Evolutionary conservation across 1,284 basidiomycete genomes (phyloP).

Genomic region (Rhodotorula sp.): DNA sequence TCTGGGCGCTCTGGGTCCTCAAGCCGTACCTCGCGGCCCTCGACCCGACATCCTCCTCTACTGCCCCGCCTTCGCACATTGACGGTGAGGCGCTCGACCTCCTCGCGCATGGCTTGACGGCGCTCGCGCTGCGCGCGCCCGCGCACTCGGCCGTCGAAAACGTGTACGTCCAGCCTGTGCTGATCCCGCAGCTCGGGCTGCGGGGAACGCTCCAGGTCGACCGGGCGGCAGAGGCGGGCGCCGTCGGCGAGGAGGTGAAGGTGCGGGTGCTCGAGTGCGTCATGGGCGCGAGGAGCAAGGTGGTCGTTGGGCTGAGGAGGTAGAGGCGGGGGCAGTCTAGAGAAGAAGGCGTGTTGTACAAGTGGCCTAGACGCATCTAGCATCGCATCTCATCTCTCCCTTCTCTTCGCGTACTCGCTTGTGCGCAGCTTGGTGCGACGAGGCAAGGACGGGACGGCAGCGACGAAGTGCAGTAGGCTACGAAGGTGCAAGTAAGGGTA

Average conservation of each 20-base stretch:
- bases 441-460: too few relatives aligned
- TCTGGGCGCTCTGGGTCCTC: constrained; percentile 40
- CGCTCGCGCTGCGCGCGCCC: constrained; percentile 24
- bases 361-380: background rate
- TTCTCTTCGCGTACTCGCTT: too few relatives aligned
- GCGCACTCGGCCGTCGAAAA: constrained; percentile 16
- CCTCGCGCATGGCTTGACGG: constrained; percentile 22
- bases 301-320: constrained; percentile 14
- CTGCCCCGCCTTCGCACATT: background rate
- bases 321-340: too few relatives aligned
- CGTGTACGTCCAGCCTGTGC: constrained; percentile 25
- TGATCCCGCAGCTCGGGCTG: constrained; percentile 35
- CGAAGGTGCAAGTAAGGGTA: background rate
- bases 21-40: background rate
- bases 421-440: too few relatives aligned
- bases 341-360: background rate
- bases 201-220: constrained; percentile 20
- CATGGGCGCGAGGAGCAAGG: constrained; percentile 15
- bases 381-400: background rate
- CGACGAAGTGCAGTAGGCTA: too few relatives aligned
- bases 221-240: constrained; percentile 3
- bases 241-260: constrained; percentile 17
- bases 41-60: background rate
- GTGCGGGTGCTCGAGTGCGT: constrained; percentile 28
- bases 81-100: constrained; percentile 19